Evolutionary conservation across 148 eudicot genomes (phyloP).

Genomic region (Hydrangea macrophylla): DNA sequence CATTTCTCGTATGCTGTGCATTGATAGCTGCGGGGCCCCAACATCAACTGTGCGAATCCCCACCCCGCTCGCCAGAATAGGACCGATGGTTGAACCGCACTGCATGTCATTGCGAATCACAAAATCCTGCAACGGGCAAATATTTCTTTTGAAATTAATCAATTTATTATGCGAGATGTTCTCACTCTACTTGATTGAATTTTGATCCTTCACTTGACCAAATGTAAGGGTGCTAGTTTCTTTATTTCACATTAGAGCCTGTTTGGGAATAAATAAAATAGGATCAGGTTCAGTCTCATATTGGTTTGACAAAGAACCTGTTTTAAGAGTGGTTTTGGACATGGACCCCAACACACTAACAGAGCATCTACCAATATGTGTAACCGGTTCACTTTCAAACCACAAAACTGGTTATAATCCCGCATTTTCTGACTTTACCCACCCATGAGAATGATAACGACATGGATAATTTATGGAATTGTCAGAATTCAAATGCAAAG

Average conservation of each 20-base stretch:
- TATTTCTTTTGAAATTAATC: neutral
- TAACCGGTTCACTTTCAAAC: too few species aligned
- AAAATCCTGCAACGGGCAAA: slow-evolving; percentile 57
- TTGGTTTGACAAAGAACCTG: too few species aligned
- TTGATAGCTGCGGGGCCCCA: slow-evolving; percentile 91
- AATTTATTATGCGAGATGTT: neutral
- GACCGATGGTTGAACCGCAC: slow-evolving; percentile 97
- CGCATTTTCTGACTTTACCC: neutral
- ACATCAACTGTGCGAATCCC: slow-evolving; percentile 95
- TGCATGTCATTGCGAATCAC: slow-evolving; percentile 92
- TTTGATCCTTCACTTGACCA: too few species aligned
- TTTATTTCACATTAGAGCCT: too few species aligned
- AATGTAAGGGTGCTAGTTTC: too few species aligned
- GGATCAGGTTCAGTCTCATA: too few species aligned
- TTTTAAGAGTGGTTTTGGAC: too few species aligned
- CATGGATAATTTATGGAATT: neutral
- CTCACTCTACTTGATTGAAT: neutral
- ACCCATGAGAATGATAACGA: neutral
- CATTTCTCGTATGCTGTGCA: slow-evolving; percentile 99
- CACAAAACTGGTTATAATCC: too few species aligned
- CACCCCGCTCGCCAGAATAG: slow-evolving; percentile 92
- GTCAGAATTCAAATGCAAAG: neutral
- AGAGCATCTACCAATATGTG: too few species aligned
- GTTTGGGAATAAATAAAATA: too few species aligned
- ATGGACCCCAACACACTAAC: too few species aligned